These are phyloP conservation scores for Schwanniomyces polymorphus DNA, from an alignment of 805 yeast genomes.

Conservation along the genomic window DNA sequence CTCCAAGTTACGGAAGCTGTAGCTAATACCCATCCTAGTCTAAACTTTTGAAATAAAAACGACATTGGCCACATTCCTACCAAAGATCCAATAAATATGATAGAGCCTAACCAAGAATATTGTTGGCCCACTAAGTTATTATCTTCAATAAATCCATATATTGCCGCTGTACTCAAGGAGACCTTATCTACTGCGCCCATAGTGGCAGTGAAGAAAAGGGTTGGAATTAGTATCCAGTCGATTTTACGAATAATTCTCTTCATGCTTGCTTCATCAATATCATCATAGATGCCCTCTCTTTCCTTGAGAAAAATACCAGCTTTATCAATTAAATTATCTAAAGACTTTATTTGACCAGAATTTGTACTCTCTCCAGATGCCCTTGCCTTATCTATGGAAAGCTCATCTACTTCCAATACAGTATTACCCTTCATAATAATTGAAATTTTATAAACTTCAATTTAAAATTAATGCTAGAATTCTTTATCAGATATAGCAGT, in stretches of 20 bases:
- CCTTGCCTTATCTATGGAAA: constrained; percentile 1
- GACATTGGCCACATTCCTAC: constrained; percentile 18
- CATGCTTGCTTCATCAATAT: constrained; percentile 13
- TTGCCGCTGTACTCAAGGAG: constrained; percentile 16
- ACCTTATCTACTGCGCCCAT: constrained; percentile 20
- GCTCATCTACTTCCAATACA: neutral
- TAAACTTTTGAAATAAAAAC: constrained; percentile 14
- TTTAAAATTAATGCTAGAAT: neutral
- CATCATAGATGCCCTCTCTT: constrained; percentile 8
- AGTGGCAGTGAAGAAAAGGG: constrained; percentile 14
- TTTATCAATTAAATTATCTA: constrained; percentile 6
- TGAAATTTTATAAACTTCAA: neutral
- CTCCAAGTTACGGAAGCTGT: constrained; percentile 17
- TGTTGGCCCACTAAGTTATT: constrained; percentile 10
- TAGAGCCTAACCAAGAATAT: constrained; percentile 18
- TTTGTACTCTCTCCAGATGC: neutral
- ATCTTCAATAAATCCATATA: constrained; percentile 15
- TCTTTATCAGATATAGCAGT: too few relatives aligned
- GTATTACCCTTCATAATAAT: neutral
- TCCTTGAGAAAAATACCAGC: constrained; percentile 13
- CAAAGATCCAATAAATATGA: constrained; percentile 16
- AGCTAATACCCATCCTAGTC: constrained; percentile 23
- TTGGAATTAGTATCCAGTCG: constrained; percentile 14
- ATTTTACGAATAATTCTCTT: constrained; percentile 9
- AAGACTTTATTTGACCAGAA: neutral